Percentiles rank a stretch among this genome's conserved stretches.
These are phyloP conservation scores for Fomitopsis serialis DNA, from an alignment of 768 basidiomycete genomes.

Conservation along the genomic window DNA sequence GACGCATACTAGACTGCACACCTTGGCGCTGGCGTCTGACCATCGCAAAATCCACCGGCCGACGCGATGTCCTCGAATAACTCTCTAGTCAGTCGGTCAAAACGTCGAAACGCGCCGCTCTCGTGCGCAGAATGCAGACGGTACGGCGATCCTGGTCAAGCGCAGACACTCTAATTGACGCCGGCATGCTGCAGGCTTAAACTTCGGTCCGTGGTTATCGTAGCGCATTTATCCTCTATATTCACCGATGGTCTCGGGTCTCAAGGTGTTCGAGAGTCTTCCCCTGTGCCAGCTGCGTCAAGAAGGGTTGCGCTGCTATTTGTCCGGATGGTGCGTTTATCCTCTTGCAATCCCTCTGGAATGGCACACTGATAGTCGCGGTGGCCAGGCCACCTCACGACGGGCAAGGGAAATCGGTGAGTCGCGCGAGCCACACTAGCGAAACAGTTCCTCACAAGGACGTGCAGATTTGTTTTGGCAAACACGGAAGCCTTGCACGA, in stretches of 20 bases:
- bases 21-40: not conserved
- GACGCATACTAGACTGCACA: not conserved
- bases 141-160: conserved; percentile 27
- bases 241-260: conserved; percentile 4
- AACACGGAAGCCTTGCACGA: conserved; percentile 68
- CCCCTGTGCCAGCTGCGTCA: conserved; percentile 43
- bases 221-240: conserved; percentile 9
- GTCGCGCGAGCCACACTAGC: not conserved
- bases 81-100: conserved; percentile 9
- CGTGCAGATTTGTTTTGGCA: conserved; percentile 57
- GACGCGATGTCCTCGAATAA: conserved; percentile 12
- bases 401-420: conserved; percentile 69
- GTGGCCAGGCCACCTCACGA: conserved; percentile 55
- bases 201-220: conserved; percentile 45
- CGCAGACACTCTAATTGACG: not conserved
- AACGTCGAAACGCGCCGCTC: conserved; percentile 37
- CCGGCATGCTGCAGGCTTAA: conserved; percentile 43
- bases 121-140: conserved; percentile 70
- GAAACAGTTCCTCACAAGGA: not conserved
- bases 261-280: conserved; percentile 58
- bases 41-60: not conserved
- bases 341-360: conserved; percentile 3
- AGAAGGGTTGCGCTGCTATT: conserved; percentile 45
- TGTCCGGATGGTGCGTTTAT: conserved; percentile 48
- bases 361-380: not conserved